Percentiles rank a stretch among this genome's conserved stretches.
phyloP scores from a whole-genome alignment of 140 eudicot genomes.

The Anethum foeniculum region DNA sequence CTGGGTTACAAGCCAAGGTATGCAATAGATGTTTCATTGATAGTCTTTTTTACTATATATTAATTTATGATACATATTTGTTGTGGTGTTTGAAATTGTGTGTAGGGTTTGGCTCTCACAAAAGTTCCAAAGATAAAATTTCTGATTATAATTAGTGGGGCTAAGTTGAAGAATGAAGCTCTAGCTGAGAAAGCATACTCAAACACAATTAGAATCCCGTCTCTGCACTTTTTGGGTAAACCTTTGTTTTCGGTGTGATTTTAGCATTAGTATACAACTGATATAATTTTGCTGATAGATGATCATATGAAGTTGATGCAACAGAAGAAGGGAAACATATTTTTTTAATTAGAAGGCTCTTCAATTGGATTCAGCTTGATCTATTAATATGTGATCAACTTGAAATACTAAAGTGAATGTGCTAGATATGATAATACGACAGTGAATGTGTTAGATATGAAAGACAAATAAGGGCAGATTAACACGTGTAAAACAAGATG shows the following conservation, averaged over 20 bases:
- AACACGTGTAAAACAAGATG: not conserved
- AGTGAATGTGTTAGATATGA: not conserved
- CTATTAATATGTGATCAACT: not conserved
- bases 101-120: conserved; percentile 71
- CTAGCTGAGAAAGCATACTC: conserved; percentile 68
- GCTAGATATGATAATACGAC: not conserved
- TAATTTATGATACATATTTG: not conserved
- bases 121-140: conserved; percentile 64
- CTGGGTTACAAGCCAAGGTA: conserved; percentile 85
- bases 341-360: not conserved
- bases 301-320: not conserved
- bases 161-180: conserved; percentile 50
- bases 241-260: not conserved
- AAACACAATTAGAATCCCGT: conserved; percentile 45
- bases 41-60: not conserved
- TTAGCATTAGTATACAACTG: not conserved
- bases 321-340: not conserved
- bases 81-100: not conserved
- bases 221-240: conserved; percentile 89
- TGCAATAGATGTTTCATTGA: not conserved
- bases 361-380: not conserved
- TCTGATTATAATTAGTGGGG: conserved; percentile 70
- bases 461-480: not conserved
- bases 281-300: conserved; percentile 40
- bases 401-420: not conserved